Base-by-base conservation (phyloP, 768 basidiomycete genomes). In the Glaciozyma antarctica region DNA sequence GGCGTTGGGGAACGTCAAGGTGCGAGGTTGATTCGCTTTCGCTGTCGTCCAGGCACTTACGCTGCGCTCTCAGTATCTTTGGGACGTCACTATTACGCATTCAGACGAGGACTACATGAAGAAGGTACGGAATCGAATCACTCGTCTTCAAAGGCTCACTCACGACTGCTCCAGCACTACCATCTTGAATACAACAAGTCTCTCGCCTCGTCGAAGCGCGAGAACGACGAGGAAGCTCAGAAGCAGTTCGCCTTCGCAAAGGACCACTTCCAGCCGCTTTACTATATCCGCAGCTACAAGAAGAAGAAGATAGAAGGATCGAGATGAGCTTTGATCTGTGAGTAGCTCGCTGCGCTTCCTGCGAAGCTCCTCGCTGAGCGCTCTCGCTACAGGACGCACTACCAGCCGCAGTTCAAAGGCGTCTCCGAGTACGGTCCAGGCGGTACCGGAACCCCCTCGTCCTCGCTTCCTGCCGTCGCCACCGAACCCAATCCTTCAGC, bases 241-340 rank as follows among this genome's bases (percentile, higher is more conserved):
- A 56, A 56, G 55, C 38, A 34, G 63, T 77, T 73, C 62, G 70
- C 69, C 24, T 80, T 80, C 60, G 79, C 79, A 43, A 68, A 77
- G 58, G 75, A 76, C 38, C 75, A 77, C 60, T 82, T 81, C 67
- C 73, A 77, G 2, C 80, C 80, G 4, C 76, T 81, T 21, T 81
- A 81, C 68, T 81, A 79, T 69, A 81, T 80, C 41, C 76, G 78
- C 66, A 79, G 78, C 59, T 80, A 82, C 59, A 77, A 76, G 9
- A 61, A 74, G 32, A 80, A 80, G 69, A 80, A 77, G 66, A 76
- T n/a, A n/a, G 74, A 45, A 81, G 79, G 76, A 77, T 81, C 55
- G 81, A 82, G 72, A 82, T 81, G 81, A 80, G 79, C 68, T 82
- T 82, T 72, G 65, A 65, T 45, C 24, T 68, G 65, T 66, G 9